phyloP scores from a whole-genome alignment of 1,284 basidiomycete genomes.

The Rhodotorula sp. region DNA sequence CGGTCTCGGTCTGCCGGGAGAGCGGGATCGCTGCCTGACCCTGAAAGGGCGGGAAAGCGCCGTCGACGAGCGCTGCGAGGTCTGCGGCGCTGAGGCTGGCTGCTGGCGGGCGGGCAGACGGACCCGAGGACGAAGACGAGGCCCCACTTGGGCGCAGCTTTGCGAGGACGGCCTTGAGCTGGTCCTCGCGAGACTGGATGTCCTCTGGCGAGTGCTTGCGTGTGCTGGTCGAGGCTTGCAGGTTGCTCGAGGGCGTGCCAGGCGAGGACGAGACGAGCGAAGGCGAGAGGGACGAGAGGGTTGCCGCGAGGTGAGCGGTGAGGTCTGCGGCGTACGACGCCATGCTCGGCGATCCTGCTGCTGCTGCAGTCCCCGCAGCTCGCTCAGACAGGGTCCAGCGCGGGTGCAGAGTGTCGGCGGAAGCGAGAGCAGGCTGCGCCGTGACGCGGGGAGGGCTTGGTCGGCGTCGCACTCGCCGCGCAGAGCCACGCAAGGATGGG shows the following conservation, averaged over 20 bases:
- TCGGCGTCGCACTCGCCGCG: too few species aligned
- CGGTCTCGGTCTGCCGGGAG: conserved; percentile 14
- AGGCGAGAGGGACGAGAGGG: conserved; percentile 10
- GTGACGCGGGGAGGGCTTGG: background rate
- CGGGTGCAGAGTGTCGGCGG: background rate
- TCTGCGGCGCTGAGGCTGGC: background rate
- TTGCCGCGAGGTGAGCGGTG: conserved; percentile 1
- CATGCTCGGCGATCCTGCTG: background rate
- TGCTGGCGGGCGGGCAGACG: background rate
- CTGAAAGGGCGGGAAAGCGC: conserved; percentile 33
- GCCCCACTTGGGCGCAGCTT: conserved; percentile 17
- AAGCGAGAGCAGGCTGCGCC: background rate
- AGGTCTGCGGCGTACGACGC: conserved; percentile 25
- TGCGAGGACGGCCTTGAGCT: conserved; percentile 15
- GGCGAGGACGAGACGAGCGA: conserved; percentile 14
- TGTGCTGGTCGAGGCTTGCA: background rate
- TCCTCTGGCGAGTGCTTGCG: background rate
- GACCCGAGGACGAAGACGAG: background rate
- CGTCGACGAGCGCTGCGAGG: conserved; percentile 22
- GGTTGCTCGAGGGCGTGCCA: background rate
- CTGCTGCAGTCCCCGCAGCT: background rate
- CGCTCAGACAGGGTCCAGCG: too few species aligned
- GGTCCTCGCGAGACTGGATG: background rate
- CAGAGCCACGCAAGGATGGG: background rate
- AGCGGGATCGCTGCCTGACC: background rate